Base-by-base conservation (phyloP, 352 stramenopile genomes). In the Pythium scleroteichum region DNA sequence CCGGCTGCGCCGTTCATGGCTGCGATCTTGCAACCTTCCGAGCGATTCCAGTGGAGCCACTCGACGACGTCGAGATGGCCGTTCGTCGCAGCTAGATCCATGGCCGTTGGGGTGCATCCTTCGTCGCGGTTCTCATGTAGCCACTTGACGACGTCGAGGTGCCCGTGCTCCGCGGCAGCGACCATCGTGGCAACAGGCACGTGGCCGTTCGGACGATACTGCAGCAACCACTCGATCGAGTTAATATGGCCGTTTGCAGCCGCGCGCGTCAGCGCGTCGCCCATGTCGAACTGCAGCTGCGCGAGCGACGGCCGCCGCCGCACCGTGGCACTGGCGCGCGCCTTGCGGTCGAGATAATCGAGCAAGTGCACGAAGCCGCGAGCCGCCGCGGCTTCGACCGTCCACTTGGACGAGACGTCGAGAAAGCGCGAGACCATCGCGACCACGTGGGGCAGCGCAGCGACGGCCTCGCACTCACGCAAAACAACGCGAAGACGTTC, bases 1-100 rank as follows among this genome's bases (percentile, higher is more conserved):
- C 62, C 62, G 12, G 73, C 73, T 3, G 73, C 73, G 16, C 73
- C 68, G 3, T 71, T 79, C 70, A 81, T 81, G 8, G 73, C 73
- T 6, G 68, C 64, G 33, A 56, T 52, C 19, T 62, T 81, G 42
- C 67, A 76, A n/a, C 72, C 72, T 65, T 81, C 70, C 2, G 8
- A 22, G 8, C 70, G 67, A 17, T 84, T 60, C 14, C 52, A 45
- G 19, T 77, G 73, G 19, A 84, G 62, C 72, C 72, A 84, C 23
- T 74, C 50, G 0, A 84, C 62, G 8, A 80, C 64, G 0, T 53
- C 47, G 17, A 82, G 41, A 44, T 82, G 65, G 1, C 76, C 76
- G 19, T 77, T 75, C 7, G 62, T 69, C 7, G 71, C 73, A 2
- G 73, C 76, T 32, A 72, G 61, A 27, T 82, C 76, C 53, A 64